phyloP scores from a whole-genome alignment of 805 yeast species.

The Ogataea allantospora region DNA sequence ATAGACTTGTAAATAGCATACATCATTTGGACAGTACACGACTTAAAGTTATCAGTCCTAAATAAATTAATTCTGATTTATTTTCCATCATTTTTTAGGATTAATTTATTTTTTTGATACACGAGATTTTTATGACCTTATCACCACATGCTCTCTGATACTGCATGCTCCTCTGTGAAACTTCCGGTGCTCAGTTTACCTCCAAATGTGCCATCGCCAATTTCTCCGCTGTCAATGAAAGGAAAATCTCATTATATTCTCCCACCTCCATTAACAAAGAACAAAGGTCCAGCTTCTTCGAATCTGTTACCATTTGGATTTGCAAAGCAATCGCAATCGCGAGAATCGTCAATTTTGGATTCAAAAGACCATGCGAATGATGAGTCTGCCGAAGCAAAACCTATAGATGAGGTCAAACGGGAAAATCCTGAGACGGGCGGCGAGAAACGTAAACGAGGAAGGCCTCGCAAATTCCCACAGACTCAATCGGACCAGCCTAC shows the following conservation, averaged over 20 bases:
- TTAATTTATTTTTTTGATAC: constrained; percentile 4
- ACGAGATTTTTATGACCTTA: constrained; percentile 3
- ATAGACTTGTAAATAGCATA: constrained; percentile 3
- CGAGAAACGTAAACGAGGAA: constrained; percentile 25
- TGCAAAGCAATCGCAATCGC: constrained; percentile 1
- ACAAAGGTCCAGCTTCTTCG: constrained; percentile 8
- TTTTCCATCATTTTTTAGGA: constrained; percentile 6
- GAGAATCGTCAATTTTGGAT: neutral
- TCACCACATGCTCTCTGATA: constrained; percentile 9
- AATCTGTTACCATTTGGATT: constrained; percentile 6
- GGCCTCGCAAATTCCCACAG: constrained; percentile 25
- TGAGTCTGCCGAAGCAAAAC: neutral
- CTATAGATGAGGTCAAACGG: constrained; percentile 6
- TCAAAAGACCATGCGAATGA: neutral
- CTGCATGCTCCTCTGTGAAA: constrained; percentile 8
- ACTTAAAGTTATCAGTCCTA: no score
- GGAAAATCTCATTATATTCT: constrained; percentile 15
- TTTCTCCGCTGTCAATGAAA: constrained; percentile 11
- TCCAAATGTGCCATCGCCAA: constrained; percentile 18
- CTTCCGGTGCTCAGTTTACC: constrained; percentile 15
- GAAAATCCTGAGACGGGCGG: constrained; percentile 7
- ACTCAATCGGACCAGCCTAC: constrained; percentile 3
- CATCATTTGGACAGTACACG: no score
- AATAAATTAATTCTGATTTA: constrained; percentile 3
- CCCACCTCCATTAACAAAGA: constrained; percentile 18